A percentile compares a stretch with the other conserved stretches of the same genome.
These are phyloP conservation scores for Cercospora brassicicola DNA, from an alignment of 2,329 filamentous ascomycete species.

Conservation along the genomic window DNA sequence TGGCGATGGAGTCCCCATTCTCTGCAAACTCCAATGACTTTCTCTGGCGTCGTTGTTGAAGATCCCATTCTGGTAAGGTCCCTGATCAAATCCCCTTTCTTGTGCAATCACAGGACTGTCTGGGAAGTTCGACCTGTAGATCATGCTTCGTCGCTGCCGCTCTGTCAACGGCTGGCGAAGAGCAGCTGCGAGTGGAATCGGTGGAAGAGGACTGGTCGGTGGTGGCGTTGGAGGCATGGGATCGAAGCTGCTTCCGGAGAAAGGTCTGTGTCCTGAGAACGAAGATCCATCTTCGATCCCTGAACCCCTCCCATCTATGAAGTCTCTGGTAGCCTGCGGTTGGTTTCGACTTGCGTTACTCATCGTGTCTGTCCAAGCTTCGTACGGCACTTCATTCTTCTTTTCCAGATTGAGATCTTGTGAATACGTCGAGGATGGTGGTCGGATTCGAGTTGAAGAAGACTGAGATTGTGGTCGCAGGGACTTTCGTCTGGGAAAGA, in stretches of 20 bases:
- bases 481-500: neutral
- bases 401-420: neutral
- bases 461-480: neutral
- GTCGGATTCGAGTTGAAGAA: neutral
- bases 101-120: neutral
- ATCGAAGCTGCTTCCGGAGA: neutral
- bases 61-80: neutral
- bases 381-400: neutral
- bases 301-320: neutral
- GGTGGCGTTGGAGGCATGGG: neutral
- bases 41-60: neutral
- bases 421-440: neutral
- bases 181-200: neutral
- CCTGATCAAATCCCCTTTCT: neutral
- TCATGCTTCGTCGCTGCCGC: neutral
- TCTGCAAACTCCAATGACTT: constrained; percentile 5
- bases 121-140: neutral
- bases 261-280: neutral
- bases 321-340: neutral
- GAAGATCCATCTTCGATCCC: neutral
- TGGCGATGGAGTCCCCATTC: neutral
- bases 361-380: neutral
- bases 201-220: neutral
- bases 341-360: neutral
- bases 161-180: neutral